Conservation (phyloP, 2,329 filamentous ascomycete species). For the Atkinsonella hypoxylon region DNA sequence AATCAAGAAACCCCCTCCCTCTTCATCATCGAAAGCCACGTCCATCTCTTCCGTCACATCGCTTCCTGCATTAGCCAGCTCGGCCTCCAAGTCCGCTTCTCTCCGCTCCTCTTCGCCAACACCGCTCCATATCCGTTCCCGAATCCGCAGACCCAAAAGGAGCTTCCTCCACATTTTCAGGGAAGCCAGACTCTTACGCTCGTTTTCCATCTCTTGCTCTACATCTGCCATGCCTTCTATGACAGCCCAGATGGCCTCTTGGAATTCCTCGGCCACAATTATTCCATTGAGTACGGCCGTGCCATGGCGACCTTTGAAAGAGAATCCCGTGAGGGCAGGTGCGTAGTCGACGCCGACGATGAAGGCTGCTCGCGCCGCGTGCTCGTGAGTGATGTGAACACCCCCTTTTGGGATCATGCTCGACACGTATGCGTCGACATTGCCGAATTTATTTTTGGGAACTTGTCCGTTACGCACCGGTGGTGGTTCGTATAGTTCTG, state of each 20-base stretch:
- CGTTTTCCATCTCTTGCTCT: slow-evolving; percentile 49
- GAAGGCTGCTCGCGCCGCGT: slow-evolving; percentile 60
- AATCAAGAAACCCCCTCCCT: slow-evolving; percentile 34
- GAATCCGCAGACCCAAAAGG: slow-evolving; percentile 63
- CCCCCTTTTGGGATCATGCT: slow-evolving; percentile 83
- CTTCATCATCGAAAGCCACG: slow-evolving; percentile 27
- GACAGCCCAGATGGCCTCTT: slow-evolving; percentile 59
- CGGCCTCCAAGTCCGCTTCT: slow-evolving; percentile 24
- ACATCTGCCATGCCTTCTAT: slow-evolving; percentile 57
- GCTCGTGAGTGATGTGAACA: slow-evolving; percentile 50
- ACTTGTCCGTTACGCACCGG: slow-evolving; percentile 64
- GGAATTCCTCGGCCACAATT: slow-evolving; percentile 61
- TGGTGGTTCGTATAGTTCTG: slow-evolving; percentile 62
- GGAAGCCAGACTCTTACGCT: slow-evolving; percentile 61
- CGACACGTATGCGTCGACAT: slow-evolving; percentile 85
- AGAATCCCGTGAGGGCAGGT: slow-evolving; percentile 80
- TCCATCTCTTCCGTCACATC: slow-evolving; percentile 33
- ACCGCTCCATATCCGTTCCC: slow-evolving; percentile 56
- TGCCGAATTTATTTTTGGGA: slow-evolving; percentile 86
- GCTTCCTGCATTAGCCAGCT: slow-evolving; percentile 23
- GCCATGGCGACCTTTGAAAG: slow-evolving; percentile 74
- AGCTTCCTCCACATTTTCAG: slow-evolving; percentile 58
- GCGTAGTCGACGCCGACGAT: slow-evolving; percentile 74
- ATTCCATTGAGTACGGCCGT: slow-evolving; percentile 72
- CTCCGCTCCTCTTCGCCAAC: slow-evolving; percentile 36